Percentiles rank a stretch among this genome's conserved stretches.
These are phyloP conservation scores for Tricharina praecox DNA, from an alignment of 495 filamentous ascomycete species.

Conservation along the genomic window DNA sequence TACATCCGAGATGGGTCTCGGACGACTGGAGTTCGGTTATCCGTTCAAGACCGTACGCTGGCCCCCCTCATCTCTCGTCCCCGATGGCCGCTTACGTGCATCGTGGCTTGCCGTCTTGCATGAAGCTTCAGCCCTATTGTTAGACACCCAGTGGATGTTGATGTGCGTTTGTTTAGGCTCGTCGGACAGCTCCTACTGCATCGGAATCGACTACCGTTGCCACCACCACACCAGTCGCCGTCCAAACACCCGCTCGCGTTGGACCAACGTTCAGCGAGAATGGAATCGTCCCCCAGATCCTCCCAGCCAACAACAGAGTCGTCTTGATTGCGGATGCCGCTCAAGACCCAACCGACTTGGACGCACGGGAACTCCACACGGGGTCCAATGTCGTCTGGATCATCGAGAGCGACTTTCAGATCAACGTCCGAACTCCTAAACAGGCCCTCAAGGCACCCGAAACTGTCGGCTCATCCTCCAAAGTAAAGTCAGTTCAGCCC, in stretches of 20 bases:
- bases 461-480: background rate
- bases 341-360: background rate
- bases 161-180: too few relatives aligned
- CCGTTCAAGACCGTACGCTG: conserved; percentile 1
- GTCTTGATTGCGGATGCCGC: conserved; percentile 1
- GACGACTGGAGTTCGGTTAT: conserved; percentile 7
- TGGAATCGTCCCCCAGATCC: background rate
- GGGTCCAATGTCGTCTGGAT: conserved; percentile 6
- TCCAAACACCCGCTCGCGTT: background rate
- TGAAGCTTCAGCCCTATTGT: too few relatives aligned
- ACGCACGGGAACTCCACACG: conserved; percentile 2
- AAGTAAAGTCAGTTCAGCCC: background rate
- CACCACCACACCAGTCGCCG: background rate
- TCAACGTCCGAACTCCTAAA: background rate
- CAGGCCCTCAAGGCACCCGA: background rate
- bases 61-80: background rate
- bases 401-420: background rate
- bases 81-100: background rate
- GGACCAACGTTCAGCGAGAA: background rate
- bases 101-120: too few relatives aligned
- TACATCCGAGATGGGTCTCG: conserved; percentile 6
- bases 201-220: background rate
- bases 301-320: background rate
- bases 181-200: too few relatives aligned
- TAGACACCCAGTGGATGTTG: too few relatives aligned